A percentile compares a stretch with the other conserved stretches of the same genome.
These are phyloP conservation scores for Sextonia rubra DNA, from an alignment of 164 flowering plant species.

Conservation along the genomic window DNA sequence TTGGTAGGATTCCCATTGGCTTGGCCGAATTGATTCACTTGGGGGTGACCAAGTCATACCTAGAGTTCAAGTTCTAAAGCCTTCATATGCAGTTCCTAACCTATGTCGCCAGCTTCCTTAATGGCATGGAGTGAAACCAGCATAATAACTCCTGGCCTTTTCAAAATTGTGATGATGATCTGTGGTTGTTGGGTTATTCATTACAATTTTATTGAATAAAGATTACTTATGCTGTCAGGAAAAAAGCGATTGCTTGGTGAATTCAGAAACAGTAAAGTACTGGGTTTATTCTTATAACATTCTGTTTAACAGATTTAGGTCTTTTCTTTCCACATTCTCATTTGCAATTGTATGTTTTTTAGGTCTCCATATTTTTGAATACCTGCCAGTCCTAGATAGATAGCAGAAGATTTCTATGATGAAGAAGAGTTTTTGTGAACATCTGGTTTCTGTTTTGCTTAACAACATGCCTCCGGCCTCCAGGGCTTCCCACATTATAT, in stretches of 20 bases:
- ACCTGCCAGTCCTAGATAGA: neutral
- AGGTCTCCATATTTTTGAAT: constrained; percentile 1
- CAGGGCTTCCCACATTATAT: constrained; percentile 4
- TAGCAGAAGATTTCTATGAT: too few relatives aligned
- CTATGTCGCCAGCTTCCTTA: neutral
- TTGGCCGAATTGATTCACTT: too few relatives aligned
- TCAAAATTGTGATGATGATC: too few relatives aligned
- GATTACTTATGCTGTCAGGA: neutral
- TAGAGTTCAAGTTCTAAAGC: too few relatives aligned
- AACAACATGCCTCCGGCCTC: neutral
- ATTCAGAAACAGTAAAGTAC: neutral
- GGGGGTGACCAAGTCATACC: too few relatives aligned
- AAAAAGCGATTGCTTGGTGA: neutral
- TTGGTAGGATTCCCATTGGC: too few relatives aligned
- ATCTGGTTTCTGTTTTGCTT: neutral
- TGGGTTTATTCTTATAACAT: neutral
- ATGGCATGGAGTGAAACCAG: too few relatives aligned
- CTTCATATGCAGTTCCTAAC: neutral
- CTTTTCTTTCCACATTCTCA: neutral
- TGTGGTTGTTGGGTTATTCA: too few relatives aligned
- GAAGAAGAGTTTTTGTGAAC: too few relatives aligned
- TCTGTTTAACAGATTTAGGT: neutral
- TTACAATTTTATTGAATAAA: too few relatives aligned
- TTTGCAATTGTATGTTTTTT: neutral
- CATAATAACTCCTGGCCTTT: neutral